Conservation (phyloP, 2,329 filamentous ascomycete species). For the Hymenoscyphus repandus region DNA sequence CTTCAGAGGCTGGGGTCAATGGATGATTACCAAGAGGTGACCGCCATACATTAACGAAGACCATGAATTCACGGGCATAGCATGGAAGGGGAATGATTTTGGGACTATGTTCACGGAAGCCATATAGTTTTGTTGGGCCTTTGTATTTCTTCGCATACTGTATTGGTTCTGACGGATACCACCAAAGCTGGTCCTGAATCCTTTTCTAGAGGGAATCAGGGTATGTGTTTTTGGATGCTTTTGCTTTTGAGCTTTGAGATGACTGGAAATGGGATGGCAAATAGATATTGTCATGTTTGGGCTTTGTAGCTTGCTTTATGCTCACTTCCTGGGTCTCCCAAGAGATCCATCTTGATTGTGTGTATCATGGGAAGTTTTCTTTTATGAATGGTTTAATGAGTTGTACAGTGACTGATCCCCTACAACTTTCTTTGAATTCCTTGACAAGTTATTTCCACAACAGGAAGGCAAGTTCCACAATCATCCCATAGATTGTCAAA, state of each 20-base stretch:
- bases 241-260: not conserved
- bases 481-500: too few relatives aligned
- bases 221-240: not conserved
- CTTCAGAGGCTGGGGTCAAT: not conserved
- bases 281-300: not conserved
- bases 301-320: not conserved
- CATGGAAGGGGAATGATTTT: not conserved
- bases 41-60: not conserved
- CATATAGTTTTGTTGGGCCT: not conserved
- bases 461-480: too few relatives aligned
- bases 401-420: too few relatives aligned
- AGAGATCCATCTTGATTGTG: too few relatives aligned
- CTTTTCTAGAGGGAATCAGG: not conserved
- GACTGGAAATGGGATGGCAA: not conserved
- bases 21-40: not conserved
- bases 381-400: too few relatives aligned
- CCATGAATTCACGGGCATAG: conserved; percentile 1
- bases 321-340: too few relatives aligned
- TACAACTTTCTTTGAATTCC: too few relatives aligned
- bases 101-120: not conserved
- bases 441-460: too few relatives aligned
- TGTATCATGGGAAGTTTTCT: too few relatives aligned
- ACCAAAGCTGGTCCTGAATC: not conserved
- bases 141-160: not conserved
- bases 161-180: not conserved